Evolutionary conservation across 2,329 filamentous ascomycete species (phyloP).

Genomic region (Decorospora gaudefroyi): DNA sequence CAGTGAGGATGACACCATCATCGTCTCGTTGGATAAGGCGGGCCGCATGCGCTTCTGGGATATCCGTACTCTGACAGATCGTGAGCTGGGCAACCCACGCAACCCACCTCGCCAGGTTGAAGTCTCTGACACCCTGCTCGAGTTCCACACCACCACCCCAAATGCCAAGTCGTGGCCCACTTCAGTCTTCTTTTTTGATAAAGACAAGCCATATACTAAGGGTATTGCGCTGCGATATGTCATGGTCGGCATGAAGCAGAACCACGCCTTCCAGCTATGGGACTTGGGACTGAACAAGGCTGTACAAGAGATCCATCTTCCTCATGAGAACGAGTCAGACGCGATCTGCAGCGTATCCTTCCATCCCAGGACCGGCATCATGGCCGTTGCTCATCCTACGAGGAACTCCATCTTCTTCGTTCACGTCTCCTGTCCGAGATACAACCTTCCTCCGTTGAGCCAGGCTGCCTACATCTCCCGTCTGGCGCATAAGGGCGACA

Average conservation of each 20-base stretch:
- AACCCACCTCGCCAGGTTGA: conserved; percentile 63
- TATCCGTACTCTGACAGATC: conserved; percentile 73
- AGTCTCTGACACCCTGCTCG: conserved; percentile 83
- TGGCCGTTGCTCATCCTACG: conserved; percentile 93
- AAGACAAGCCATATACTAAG: conserved; percentile 90
- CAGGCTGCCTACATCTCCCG: conserved; percentile 87
- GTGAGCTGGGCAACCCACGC: conserved; percentile 51
- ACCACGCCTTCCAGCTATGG: conserved; percentile 98
- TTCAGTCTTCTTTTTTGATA: conserved; percentile 93
- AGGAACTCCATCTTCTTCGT: conserved; percentile 98
- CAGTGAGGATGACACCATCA: conserved; percentile 91
- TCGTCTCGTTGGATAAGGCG: conserved; percentile 95
- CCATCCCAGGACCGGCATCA: conserved; percentile 87
- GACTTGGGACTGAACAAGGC: conserved; percentile 93
- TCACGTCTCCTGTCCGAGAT: conserved; percentile 91
- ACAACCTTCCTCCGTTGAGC: conserved; percentile 76
- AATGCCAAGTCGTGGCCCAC: conserved; percentile 96
- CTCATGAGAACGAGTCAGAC: conserved; percentile 93
- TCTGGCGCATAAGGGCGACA: conserved; percentile 60
- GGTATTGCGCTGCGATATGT: conserved; percentile 90
- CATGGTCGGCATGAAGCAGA: conserved; percentile 97
- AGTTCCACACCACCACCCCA: conserved; percentile 81
- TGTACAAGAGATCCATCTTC: conserved; percentile 95
- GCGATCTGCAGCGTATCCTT: conserved; percentile 98
- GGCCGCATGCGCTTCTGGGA: conserved; percentile 99